Evolutionary conservation across 305 asterid species (phyloP), one percentile per base, ranked within the genome.

Genomic region (Rubia balearica): DNA sequence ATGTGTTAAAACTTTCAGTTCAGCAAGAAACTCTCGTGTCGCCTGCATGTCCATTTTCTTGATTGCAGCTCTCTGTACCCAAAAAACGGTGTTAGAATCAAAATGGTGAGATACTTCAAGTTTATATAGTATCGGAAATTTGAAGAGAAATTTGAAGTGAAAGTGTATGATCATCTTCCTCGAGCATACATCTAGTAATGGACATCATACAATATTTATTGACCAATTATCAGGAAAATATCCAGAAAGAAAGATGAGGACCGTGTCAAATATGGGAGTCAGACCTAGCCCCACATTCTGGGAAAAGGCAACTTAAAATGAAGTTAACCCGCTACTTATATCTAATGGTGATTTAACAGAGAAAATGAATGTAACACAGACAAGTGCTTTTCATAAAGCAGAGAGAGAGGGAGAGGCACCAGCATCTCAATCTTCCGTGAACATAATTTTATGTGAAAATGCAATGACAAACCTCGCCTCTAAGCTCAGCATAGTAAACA

Each of bases 21-120:
- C 97, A 55, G 96, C 94, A 61, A 89, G 96, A 81, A 93, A 93
- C 76, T 91, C 98, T 76, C 85, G 87, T 64, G 86, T 69, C 64
- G 98, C 98, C 79, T 88, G 89, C 98, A 93, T 93, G 79, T 91
- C 98, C 98, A 93, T 93, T 88, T 93, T 93, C 91, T 93, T 93
- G 59, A 93, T 91, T 27, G 98, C 98, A 10, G 97, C 97, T 93
- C 85, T 93, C 98, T 93, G 95, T 86, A 85, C 63, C 22, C 73
- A 62, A 59, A 70, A 13, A 59, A 24, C 24, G 59, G 21, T 21
- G 49, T 67, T 59, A 6, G 49, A 61, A 68, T 49, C 56, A 65
- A 61, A 12, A 24, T 17, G 22, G n/a, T 41, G 36, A 59, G 65
- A 61, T 61, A 65, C 27, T 17, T 53, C 27, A 4, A 45, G 48